Percentiles rank a stretch among this genome's conserved stretches.
Conservation (phyloP, 306 rosid genomes). For the Cicer cuneatum region DNA sequence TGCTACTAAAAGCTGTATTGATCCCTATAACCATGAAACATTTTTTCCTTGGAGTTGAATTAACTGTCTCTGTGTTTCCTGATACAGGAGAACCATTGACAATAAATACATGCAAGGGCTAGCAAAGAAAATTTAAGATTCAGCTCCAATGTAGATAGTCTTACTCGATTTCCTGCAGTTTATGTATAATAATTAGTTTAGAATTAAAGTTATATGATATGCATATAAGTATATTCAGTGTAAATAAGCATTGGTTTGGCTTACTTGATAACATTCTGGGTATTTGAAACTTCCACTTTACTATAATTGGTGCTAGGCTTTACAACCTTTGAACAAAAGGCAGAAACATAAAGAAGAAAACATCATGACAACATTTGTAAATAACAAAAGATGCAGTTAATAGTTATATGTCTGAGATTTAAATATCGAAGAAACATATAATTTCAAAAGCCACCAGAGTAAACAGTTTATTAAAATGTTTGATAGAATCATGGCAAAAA, state of each 20-base stretch:
- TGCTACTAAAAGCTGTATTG: conserved; percentile 88
- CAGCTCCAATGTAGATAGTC: conserved; percentile 59
- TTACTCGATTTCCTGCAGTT: conserved; percentile 65
- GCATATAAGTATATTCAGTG: conserved; percentile 26
- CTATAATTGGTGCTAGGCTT: conserved; percentile 54
- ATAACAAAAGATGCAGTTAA: conserved; percentile 33
- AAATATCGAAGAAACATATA: conserved; percentile 6
- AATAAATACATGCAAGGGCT: conserved; percentile 48
- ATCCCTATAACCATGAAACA: conserved; percentile 85
- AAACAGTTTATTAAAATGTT: neutral
- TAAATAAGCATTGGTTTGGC: conserved; percentile 48
- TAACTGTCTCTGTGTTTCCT: conserved; percentile 51
- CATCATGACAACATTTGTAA: conserved; percentile 20
- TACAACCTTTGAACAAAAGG: conserved; percentile 49
- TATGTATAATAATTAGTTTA: conserved; percentile 40
- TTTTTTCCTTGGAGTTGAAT: conserved; percentile 63
- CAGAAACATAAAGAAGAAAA: conserved; percentile 31
- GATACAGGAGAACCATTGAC: conserved; percentile 49
- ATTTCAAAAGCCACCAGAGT: neutral
- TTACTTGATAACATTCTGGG: conserved; percentile 56
- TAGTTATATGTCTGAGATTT: conserved; percentile 17
- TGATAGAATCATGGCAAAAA: conserved; percentile 2
- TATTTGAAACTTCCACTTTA: conserved; percentile 52
- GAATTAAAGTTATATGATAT: conserved; percentile 29
- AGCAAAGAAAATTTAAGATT: conserved; percentile 55